These are phyloP conservation scores for Serpula lacrymans DNA, from an alignment of 768 basidiomycete genomes.

Conservation along the genomic window DNA sequence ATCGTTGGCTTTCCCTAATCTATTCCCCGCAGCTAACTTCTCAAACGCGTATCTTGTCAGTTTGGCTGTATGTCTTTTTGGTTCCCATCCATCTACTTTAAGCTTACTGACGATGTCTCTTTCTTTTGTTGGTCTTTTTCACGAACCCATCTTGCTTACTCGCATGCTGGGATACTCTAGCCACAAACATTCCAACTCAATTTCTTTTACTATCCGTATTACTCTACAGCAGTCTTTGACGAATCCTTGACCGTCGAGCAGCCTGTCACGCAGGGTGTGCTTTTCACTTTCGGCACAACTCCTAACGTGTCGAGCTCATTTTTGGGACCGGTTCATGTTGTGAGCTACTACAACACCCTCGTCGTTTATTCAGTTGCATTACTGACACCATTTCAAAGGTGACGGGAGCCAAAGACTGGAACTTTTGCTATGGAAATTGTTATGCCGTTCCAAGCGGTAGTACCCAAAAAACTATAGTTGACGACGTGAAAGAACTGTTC, in stretches of 20 bases:
- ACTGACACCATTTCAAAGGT: conserved; percentile 1
- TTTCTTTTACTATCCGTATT: conserved; percentile 14
- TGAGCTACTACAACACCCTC: conserved; percentile 1
- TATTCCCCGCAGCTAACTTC: conserved; percentile 6
- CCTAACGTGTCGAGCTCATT: conserved; percentile 1
- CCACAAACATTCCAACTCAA: conserved; percentile 11
- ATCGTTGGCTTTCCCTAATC: conserved; percentile 7
- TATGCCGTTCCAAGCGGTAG: conserved; percentile 8
- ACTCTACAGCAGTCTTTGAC: conserved; percentile 5
- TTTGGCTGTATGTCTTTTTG: neutral
- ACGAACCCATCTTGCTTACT: too few species aligned
- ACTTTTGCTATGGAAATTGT: conserved; percentile 14
- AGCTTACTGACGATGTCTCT: too few species aligned
- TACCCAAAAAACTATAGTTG: conserved; percentile 8
- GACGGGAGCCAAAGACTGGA: conserved; percentile 9
- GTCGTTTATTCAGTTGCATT: neutral
- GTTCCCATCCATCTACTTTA: too few species aligned
- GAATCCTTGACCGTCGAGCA: conserved; percentile 7
- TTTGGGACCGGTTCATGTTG: conserved; percentile 13
- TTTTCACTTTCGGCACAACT: conserved; percentile 7
- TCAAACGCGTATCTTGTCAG: conserved; percentile 6
- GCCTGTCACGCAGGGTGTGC: conserved; percentile 12
- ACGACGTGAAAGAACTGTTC: conserved; percentile 6
- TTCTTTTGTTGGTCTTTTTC: too few species aligned
- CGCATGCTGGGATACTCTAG: too few species aligned